These are phyloP conservation scores for Pythium scleroteichum DNA, from an alignment of 352 stramenopile species.

Conservation along the genomic window DNA sequence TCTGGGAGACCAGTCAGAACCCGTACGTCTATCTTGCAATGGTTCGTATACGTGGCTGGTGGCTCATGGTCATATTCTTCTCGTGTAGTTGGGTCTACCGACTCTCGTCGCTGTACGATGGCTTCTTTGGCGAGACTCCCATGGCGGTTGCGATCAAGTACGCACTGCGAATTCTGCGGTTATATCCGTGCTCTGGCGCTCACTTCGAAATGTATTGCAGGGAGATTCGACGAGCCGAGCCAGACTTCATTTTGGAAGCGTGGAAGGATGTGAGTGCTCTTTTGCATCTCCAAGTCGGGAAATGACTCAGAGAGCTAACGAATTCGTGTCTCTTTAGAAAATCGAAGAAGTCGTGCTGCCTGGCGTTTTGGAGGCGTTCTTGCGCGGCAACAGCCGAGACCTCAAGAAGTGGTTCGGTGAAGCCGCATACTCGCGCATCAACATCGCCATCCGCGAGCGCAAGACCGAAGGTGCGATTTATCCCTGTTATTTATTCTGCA, in stretches of 20 bases:
- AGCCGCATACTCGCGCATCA: constrained; percentile 93
- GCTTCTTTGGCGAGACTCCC: constrained; percentile 96
- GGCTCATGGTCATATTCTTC: neutral
- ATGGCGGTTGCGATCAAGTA: constrained; percentile 93
- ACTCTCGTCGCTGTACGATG: constrained; percentile 97
- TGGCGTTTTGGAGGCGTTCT: constrained; percentile 94
- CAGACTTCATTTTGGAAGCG: constrained; percentile 96
- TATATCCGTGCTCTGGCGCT: no score
- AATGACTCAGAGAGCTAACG: neutral
- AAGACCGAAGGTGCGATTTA: constrained; percentile 87
- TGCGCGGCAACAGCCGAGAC: constrained; percentile 94
- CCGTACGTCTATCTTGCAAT: constrained; percentile 65
- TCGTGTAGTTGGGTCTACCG: constrained; percentile 92
- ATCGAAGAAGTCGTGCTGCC: constrained; percentile 94
- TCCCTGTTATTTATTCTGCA: neutral
- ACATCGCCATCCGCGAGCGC: constrained; percentile 92
- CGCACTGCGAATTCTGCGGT: neutral
- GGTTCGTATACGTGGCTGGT: neutral
- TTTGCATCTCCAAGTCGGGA: neutral
- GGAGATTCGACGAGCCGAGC: constrained; percentile 95
- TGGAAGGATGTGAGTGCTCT: constrained; percentile 82
- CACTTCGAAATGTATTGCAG: constrained; percentile 18
- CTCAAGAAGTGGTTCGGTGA: constrained; percentile 97
- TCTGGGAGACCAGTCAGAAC: constrained; percentile 99
- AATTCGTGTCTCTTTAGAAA: constrained; percentile 37